Base-by-base conservation (phyloP, 2,329 filamentous ascomycete genomes). In the Dactylellina cionopaga region DNA sequence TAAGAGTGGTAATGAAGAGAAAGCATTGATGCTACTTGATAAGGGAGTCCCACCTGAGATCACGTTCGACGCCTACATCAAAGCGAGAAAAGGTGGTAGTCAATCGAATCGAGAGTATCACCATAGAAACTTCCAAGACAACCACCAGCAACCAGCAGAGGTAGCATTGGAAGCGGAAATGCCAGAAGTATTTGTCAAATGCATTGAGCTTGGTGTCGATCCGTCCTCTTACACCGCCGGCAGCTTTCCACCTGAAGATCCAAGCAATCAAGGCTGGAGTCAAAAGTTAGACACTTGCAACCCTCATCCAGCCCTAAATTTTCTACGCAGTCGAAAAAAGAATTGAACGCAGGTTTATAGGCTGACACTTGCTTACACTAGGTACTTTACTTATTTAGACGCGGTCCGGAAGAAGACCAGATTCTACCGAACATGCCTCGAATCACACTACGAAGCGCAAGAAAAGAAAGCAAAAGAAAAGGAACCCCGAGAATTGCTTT, bases 201-300 rank as follows among this genome's bases (percentile, higher is more conserved):
- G 96, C 1, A 78, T 96, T 1, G 81, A 85, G 13, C 81, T 81
- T 13, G 90, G 90, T 1, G 89, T 85, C 2, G 85, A 93, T 79
- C 84, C 87, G 0, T 91, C 90, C 74, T 83, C 84, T 0, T 76
- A 92, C 37, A 85, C 85, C 0, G 29, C 43, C 78, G 77, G 5
- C 15, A 46, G 0, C 81, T 82, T 1, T 76, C 82, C 37, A 0
- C 22, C 13, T 10, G 33, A 74, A 1, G 80, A 80, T 74, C 56
- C 56, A 9, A 44, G 43, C 9, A 24, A 39, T 27, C 37, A 55
- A n/a, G 58, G 55, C 22, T 43, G 66, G 17, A 73, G 59, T 13
- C 22, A 43, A 11, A 70, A 35, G 39, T 69, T 59, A 35, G 55
- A 41, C 74, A 1, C 15, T 80, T 2, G 37, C 79, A 0, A 60